Evolutionary conservation across 371 early-diverging fungal genomes (phyloP), one percentile per base, ranked within the genome.

Genomic region (Mycotypha africana): DNA sequence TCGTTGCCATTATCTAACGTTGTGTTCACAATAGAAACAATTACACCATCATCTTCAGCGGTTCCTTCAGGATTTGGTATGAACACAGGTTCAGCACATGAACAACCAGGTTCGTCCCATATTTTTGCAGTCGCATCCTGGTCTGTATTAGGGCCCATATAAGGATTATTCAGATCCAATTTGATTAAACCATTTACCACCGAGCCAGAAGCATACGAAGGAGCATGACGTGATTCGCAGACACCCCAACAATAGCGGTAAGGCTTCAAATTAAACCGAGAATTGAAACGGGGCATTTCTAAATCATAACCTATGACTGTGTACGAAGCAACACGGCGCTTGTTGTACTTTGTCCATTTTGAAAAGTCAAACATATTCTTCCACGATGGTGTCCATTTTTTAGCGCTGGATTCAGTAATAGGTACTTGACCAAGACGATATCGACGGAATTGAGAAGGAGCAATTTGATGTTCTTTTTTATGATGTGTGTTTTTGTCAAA

Each of bases 21-120:
- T 0, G 56, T 47, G 37, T 74, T 74, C 5, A 84, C 81, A 30
- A 79, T 64, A 12, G 79, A 71, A 23, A 85, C 39, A 14, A 86
- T 47, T 1, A 84, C 81, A 36, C 85, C 85, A 35, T 86, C 81
- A 32, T 85, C 86, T 60, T 86, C 86, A 10, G 47, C 62, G 5
- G 45, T 55, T 0, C 69, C 77, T 6, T 76, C 61, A 5, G 66
- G 69, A 28, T 55, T 42, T 2, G 81, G 74, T 14, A 86, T 65
- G 66, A 86, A 85, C 15, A 86, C 65, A 6, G 86, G 86, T 42
- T 85, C 83, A n/a, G 80, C 70, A 38, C 83, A 82, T 11, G 74
- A 77, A 28, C 82, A 81, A 2, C 78, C 74, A 19, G 70, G 73
- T 32, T 62, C 51, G 23, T 74, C 75, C 75, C 75, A 74, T 1